These are phyloP conservation scores for Exidia glandulosa DNA, from an alignment of 768 basidiomycete species.

Conservation along the genomic window DNA sequence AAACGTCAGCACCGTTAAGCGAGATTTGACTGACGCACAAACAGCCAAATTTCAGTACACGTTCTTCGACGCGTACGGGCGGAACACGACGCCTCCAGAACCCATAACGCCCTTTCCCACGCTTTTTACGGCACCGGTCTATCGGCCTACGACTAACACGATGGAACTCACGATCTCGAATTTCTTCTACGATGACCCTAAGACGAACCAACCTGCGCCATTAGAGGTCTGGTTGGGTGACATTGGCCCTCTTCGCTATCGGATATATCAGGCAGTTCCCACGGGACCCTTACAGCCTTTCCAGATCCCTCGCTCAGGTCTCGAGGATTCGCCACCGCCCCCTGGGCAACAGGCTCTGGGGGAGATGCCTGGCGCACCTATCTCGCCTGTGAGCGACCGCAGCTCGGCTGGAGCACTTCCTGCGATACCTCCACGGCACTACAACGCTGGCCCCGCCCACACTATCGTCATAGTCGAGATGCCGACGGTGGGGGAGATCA, in stretches of 20 bases:
- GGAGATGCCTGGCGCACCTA: constrained; percentile 1
- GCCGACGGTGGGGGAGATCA: constrained; percentile 63
- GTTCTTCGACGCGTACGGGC: constrained; percentile 82
- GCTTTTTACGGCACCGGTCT: constrained; percentile 67
- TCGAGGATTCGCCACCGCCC: not conserved
- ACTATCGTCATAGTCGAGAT: constrained; percentile 80
- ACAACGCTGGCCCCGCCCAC: constrained; percentile 27
- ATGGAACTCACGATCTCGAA: constrained; percentile 80
- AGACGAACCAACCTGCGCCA: constrained; percentile 50
- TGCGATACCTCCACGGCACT: not conserved
- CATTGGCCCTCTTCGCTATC: constrained; percentile 71
- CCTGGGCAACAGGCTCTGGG: constrained; percentile 4
- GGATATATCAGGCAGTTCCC: constrained; percentile 62
- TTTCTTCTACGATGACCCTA: constrained; percentile 73
- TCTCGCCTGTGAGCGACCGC: constrained; percentile 2
- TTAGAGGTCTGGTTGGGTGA: constrained; percentile 85
- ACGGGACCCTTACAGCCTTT: constrained; percentile 41
- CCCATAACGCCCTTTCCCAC: constrained; percentile 86
- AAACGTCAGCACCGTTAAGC: not conserved
- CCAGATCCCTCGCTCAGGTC: not conserved
- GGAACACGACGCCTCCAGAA: constrained; percentile 65
- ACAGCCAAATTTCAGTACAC: constrained; percentile 89
- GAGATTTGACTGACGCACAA: not conserved
- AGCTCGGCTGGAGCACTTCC: constrained; percentile 1
- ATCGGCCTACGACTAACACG: constrained; percentile 58